Evolutionary conservation across 2,329 filamentous ascomycete genomes (phyloP).

Genomic region (Sclerotinia spermophila): DNA sequence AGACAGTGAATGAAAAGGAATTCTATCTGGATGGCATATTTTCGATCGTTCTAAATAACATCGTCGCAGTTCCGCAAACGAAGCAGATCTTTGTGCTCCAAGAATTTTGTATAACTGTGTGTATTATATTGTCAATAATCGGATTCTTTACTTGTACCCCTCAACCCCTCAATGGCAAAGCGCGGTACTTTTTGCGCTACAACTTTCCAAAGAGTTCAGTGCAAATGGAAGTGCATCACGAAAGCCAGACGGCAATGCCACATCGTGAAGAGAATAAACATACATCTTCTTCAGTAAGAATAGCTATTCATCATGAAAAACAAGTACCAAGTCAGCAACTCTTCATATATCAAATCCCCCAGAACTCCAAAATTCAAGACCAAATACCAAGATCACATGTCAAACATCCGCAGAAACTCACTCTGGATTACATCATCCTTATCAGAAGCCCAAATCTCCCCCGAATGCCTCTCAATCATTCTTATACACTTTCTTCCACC

Average conservation of each 20-base stretch:
- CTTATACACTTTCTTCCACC: neutral
- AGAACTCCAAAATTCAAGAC: neutral
- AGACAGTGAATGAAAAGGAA: constrained; percentile 39
- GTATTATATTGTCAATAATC: constrained; percentile 20
- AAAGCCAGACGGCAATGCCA: neutral
- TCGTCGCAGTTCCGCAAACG: constrained; percentile 39
- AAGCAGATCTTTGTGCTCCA: constrained; percentile 37
- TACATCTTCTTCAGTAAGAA: constrained; percentile 39
- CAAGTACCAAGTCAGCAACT: neutral
- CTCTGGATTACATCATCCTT: constrained; percentile 30
- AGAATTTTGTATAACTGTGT: constrained; percentile 40
- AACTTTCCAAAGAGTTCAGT: neutral
- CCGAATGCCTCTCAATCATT: constrained; percentile 12
- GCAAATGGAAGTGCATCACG: neutral
- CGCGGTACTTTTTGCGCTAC: neutral
- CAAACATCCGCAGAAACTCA: constrained; percentile 23
- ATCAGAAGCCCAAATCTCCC: neutral
- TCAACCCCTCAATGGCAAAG: neutral
- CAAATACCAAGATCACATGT: constrained; percentile 32
- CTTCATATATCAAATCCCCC: neutral
- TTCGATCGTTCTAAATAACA: constrained; percentile 41
- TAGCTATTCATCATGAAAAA: constrained; percentile 25
- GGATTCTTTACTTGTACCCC: neutral
- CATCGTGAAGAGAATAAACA: neutral
- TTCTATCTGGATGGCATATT: constrained; percentile 42